These are phyloP conservation scores for Hypomontagnella submonticulosa DNA, from an alignment of 495 filamentous ascomycete genomes.

Conservation along the genomic window DNA sequence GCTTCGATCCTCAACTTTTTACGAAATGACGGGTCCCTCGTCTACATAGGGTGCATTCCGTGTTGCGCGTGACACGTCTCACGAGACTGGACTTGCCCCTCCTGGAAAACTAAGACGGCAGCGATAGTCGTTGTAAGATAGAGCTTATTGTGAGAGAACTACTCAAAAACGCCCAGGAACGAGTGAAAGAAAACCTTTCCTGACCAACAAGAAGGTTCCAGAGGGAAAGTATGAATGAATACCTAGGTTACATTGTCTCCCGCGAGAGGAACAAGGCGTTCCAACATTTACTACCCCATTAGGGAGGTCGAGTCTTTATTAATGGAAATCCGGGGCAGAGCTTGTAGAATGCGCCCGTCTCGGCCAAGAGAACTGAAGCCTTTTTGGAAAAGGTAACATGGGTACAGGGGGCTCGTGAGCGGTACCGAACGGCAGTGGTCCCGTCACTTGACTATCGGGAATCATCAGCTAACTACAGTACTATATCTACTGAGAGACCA, in stretches of 20 bases:
- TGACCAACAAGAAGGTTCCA: slow-evolving; percentile 26
- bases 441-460: slow-evolving; percentile 38
- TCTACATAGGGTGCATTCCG: slow-evolving; percentile 16
- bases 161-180: slow-evolving; percentile 2
- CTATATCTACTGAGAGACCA: slow-evolving; percentile 11
- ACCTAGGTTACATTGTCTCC: slow-evolving; percentile 32
- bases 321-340: slow-evolving; percentile 37
- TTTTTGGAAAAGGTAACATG: slow-evolving; percentile 32
- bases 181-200: slow-evolving; percentile 17
- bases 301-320: slow-evolving; percentile 37
- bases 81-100: slow-evolving; percentile 20
- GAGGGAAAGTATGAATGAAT: slow-evolving; percentile 27
- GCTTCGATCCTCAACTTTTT: slow-evolving; percentile 11
- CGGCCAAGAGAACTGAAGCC: slow-evolving; percentile 35
- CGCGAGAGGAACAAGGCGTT: slow-evolving; percentile 25
- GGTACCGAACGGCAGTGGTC: slow-evolving; percentile 39
- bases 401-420: slow-evolving; percentile 33
- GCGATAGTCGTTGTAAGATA: slow-evolving; percentile 29
- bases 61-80: slow-evolving; percentile 22
- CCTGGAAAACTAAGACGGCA: slow-evolving; percentile 22
- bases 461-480: slow-evolving; percentile 17
- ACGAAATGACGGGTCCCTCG: slow-evolving; percentile 8
- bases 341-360: slow-evolving; percentile 32
- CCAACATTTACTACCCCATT: slow-evolving; percentile 18
- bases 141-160: slow-evolving; percentile 10